Percentiles rank a stretch among this genome's conserved stretches.
phyloP scores from a whole-genome alignment of 129 eudicot species.

The Deinandra increscens region DNA sequence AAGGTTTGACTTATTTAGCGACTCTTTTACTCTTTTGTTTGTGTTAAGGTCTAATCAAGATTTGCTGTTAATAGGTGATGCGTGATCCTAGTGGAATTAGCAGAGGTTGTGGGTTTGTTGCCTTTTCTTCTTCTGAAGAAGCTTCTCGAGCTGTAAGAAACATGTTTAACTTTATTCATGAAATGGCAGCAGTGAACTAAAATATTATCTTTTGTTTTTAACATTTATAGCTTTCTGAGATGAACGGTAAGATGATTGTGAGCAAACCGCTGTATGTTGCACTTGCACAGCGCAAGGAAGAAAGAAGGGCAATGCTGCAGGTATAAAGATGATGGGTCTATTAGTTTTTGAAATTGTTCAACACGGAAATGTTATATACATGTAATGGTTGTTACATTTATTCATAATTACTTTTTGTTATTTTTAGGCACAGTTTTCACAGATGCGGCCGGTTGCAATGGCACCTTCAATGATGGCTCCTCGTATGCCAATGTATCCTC shows the following conservation, averaged over 20 bases:
- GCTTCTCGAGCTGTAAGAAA: constrained; percentile 76
- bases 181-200: background rate
- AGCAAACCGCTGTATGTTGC: constrained; percentile 89
- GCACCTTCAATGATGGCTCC: constrained; percentile 74
- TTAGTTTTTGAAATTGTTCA: background rate
- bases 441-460: constrained; percentile 90
- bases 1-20: constrained; percentile 36
- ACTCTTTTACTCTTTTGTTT: background rate
- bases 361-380: background rate
- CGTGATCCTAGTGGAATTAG: constrained; percentile 78
- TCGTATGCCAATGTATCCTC: constrained; percentile 85
- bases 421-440: constrained; percentile 74
- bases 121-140: constrained; percentile 72
- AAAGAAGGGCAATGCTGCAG: constrained; percentile 81
- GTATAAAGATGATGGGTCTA: constrained; percentile 29
- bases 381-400: background rate
- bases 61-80: constrained; percentile 52
- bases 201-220: background rate
- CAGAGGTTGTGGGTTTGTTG: constrained; percentile 87
- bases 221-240: constrained; percentile 56
- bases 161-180: background rate
- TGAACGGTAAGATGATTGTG: constrained; percentile 77
- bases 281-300: constrained; percentile 80
- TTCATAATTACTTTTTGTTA: background rate
- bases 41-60: background rate